Conservation (phyloP, 176 grass and related monocot genomes). For the Panicum miliaceum region DNA sequence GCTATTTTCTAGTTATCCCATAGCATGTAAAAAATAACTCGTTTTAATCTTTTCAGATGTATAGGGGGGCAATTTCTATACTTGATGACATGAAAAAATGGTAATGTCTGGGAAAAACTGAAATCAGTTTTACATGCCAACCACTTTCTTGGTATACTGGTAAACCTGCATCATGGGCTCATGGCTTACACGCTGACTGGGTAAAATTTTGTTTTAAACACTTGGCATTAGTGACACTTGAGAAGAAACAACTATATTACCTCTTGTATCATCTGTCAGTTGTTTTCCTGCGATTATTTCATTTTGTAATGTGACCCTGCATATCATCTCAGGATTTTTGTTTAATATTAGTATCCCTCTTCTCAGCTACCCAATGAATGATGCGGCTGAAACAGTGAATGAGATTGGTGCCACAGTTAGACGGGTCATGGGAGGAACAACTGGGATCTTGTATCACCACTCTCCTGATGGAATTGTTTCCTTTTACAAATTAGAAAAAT, state of each 20-base stretch:
- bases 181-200: conserved; percentile 2
- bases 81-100: conserved; percentile 96
- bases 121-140: conserved; percentile 30
- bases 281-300: background rate
- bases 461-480: conserved; percentile 6
- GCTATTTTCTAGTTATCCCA: conserved; percentile 13
- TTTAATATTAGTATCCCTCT: conserved; percentile 35
- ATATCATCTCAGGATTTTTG: conserved; percentile 14
- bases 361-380: conserved; percentile 90
- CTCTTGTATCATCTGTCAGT: background rate
- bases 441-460: conserved; percentile 78
- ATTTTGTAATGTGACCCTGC: background rate
- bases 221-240: background rate
- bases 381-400: conserved; percentile 88
- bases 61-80: conserved; percentile 85
- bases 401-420: conserved; percentile 86
- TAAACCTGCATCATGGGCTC: conserved; percentile 34
- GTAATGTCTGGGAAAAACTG: conserved; percentile 44
- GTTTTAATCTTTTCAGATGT: conserved; percentile 74
- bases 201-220: background rate
- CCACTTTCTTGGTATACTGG: conserved; percentile 49
- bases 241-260: conserved; percentile 1
- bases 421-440: conserved; percentile 94
- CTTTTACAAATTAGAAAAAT: background rate
- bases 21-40: conserved; percentile 20